Conservation (phyloP, 164 flowering plant species). For the Stephania japonica region DNA sequence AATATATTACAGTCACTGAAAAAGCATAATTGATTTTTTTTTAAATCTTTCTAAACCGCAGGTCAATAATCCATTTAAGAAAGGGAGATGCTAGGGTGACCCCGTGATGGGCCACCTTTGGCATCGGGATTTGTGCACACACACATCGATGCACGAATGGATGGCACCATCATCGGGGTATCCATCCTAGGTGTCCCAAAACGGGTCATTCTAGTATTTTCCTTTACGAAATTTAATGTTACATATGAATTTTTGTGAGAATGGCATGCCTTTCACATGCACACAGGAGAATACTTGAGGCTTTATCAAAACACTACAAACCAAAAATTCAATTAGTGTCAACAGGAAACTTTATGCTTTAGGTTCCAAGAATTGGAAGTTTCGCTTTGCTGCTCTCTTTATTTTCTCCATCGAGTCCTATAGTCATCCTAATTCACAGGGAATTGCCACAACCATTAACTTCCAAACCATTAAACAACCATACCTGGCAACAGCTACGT, state of each 20-base stretch:
- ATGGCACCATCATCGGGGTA: too few relatives aligned
- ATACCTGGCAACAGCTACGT: conserved; percentile 92
- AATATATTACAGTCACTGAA: background rate
- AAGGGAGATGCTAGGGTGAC: too few relatives aligned
- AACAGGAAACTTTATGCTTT: background rate
- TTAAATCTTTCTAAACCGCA: too few relatives aligned
- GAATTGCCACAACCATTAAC: background rate
- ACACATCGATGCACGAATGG: too few relatives aligned
- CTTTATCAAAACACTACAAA: background rate
- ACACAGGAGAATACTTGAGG: background rate
- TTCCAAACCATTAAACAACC: background rate
- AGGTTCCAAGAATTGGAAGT: background rate
- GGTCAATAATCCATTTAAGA: too few relatives aligned
- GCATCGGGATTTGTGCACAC: too few relatives aligned
- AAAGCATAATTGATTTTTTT: background rate
- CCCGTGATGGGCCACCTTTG: too few relatives aligned
- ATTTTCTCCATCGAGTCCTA: background rate
- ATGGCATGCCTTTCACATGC: background rate
- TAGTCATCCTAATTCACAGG: background rate
- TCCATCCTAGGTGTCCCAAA: too few relatives aligned
- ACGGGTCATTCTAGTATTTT: too few relatives aligned
- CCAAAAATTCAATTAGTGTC: background rate
- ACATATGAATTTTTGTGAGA: background rate
- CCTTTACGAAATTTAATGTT: too few relatives aligned
- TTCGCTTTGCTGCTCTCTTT: background rate